Evolutionary conservation across 2,329 filamentous ascomycete species (phyloP).

Genomic region (Boeremia lycopersici): DNA sequence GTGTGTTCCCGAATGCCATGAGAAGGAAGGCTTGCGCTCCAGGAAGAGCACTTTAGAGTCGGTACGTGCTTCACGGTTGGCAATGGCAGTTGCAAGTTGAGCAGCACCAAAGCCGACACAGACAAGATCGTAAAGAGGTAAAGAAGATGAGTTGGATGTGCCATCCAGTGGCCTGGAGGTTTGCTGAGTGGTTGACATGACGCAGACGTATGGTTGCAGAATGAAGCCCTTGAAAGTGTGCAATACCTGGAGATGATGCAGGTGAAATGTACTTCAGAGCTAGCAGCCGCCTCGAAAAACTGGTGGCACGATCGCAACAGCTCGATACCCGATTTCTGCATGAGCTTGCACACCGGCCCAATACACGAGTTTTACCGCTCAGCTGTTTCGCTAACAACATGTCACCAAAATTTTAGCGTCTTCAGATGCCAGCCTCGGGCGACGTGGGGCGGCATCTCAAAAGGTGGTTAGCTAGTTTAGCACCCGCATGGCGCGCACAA

Average conservation of each 20-base stretch:
- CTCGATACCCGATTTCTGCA: constrained; percentile 6
- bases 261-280: constrained; percentile 11
- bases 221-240: neutral
- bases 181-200: constrained; percentile 32
- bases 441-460: constrained; percentile 24
- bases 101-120: constrained; percentile 46
- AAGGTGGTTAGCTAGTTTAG: constrained; percentile 18
- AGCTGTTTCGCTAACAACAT: constrained; percentile 23
- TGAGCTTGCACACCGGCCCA: constrained; percentile 22
- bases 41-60: constrained; percentile 38
- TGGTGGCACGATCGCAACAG: constrained; percentile 12
- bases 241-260: neutral
- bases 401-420: constrained; percentile 28
- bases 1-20: constrained; percentile 38
- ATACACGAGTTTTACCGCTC: constrained; percentile 4
- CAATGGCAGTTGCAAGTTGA: constrained; percentile 45
- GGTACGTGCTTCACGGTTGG: constrained; percentile 39
- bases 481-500: constrained; percentile 34
- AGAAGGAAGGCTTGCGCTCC: constrained; percentile 41
- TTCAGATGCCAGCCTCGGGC: constrained; percentile 9
- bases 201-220: constrained; percentile 2
- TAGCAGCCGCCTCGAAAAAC: constrained; percentile 3
- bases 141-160: constrained; percentile 20
- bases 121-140: constrained; percentile 39
- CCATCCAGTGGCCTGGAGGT: constrained; percentile 16